Conservation (phyloP, 2,329 filamentous ascomycete genomes). For the Taxawa tesnikishii region DNA sequence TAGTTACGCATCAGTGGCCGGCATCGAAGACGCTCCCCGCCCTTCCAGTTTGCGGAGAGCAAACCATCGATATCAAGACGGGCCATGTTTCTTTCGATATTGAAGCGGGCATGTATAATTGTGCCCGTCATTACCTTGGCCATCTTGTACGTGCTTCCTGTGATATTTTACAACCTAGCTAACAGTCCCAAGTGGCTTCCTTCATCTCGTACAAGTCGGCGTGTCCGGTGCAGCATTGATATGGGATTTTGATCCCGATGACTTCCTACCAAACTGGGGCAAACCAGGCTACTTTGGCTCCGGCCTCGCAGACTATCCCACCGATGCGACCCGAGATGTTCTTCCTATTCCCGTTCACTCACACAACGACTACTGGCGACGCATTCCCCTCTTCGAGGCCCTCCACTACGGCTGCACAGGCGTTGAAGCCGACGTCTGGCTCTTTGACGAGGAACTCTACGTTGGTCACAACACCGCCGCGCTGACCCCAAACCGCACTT, state of each 20-base stretch:
- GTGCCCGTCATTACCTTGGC: slow-evolving; percentile 6
- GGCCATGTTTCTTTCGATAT: background rate
- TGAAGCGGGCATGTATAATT: background rate
- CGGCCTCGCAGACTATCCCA: slow-evolving; percentile 24
- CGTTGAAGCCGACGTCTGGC: slow-evolving; percentile 60
- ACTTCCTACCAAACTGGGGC: slow-evolving; percentile 29
- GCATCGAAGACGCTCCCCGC: too few relatives aligned
- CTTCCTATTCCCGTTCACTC: slow-evolving; percentile 49
- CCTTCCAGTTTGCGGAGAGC: too few relatives aligned
- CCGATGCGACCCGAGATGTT: slow-evolving; percentile 26
- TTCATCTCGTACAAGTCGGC: slow-evolving; percentile 28
- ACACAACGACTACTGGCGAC: slow-evolving; percentile 61
- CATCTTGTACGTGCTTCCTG: slow-evolving; percentile 6
- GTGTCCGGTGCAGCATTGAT: slow-evolving; percentile 23
- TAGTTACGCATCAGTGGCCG: too few relatives aligned
- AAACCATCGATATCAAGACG: background rate
- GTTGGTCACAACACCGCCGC: slow-evolving; percentile 51
- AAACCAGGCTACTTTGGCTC: slow-evolving; percentile 21
- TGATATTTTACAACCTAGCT: background rate
- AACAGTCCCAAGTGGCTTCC: slow-evolving; percentile 21
- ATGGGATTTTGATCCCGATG: slow-evolving; percentile 21
- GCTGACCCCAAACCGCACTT: slow-evolving; percentile 44
- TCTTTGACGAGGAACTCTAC: slow-evolving; percentile 43
- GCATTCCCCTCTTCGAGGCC: slow-evolving; percentile 50
- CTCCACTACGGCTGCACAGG: slow-evolving; percentile 47